Percentiles rank a stretch among this genome's conserved stretches.
Conservation (phyloP, 257 asterid genomes). For the Ocimum tenuiflorum region DNA sequence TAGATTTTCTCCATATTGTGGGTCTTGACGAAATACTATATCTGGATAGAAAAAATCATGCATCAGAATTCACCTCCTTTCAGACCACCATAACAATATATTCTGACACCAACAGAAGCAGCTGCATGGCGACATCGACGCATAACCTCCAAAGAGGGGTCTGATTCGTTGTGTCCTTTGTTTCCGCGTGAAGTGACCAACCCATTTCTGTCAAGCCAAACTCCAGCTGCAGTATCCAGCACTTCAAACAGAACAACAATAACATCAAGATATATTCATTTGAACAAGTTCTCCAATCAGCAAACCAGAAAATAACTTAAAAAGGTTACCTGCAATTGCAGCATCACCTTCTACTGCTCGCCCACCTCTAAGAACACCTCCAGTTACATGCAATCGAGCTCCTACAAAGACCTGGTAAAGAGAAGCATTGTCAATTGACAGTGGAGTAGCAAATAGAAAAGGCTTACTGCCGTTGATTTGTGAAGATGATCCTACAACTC, state of each 20-base stretch:
- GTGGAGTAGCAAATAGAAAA: not conserved
- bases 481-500: conserved; percentile 3
- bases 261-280: conserved; percentile 16
- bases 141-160: conserved; percentile 74
- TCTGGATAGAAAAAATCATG: not conserved
- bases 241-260: conserved; percentile 40
- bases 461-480: conserved; percentile 2
- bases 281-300: conserved; percentile 18
- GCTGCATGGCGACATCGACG: conserved; percentile 99
- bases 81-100: conserved; percentile 83
- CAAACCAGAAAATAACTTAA: conserved; percentile 12
- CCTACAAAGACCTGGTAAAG: conserved; percentile 86
- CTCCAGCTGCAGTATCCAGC: conserved; percentile 99
- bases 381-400: conserved; percentile 96
- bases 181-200: conserved; percentile 69
- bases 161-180: conserved; percentile 55
- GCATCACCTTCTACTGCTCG: conserved; percentile 94
- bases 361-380: conserved; percentile 97
- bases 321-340: conserved; percentile 63
- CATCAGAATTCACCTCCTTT: conserved; percentile 64
- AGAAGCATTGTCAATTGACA: conserved; percentile 5
- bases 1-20: not conserved
- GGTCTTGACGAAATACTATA: not conserved
- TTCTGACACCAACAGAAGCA: conserved; percentile 87
- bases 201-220: conserved; percentile 92